Evolutionary conservation across 208 protist genomes (phyloP).

Genomic region (Crithidia thermophila): DNA sequence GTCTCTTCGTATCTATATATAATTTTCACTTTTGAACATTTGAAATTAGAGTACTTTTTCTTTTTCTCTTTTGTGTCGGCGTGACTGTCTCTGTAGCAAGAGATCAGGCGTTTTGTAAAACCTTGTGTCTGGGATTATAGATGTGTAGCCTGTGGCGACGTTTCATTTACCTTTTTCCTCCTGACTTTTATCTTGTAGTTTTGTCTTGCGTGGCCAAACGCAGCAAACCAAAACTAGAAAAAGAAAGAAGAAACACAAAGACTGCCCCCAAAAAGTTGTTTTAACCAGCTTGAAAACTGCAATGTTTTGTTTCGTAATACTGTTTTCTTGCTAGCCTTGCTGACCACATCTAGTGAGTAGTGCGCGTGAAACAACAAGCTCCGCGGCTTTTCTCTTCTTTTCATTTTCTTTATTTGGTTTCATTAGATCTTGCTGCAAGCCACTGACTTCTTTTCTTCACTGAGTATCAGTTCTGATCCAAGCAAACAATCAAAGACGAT

Average conservation of each 20-base stretch:
- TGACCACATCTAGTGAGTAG: too few relatives aligned
- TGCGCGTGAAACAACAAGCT: background rate
- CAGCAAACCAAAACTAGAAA: too few relatives aligned
- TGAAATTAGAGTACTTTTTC: slow-evolving; percentile 18
- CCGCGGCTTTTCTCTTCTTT: background rate
- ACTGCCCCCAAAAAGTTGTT: too few relatives aligned
- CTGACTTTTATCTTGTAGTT: background rate
- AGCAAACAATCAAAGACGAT: too few relatives aligned
- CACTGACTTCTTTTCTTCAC: background rate
- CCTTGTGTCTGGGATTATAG: background rate
- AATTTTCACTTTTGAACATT: background rate
- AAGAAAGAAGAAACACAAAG: background rate
- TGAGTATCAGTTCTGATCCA: too few relatives aligned
- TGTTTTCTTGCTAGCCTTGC: too few relatives aligned
- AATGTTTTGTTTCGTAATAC: too few relatives aligned
- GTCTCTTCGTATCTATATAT: background rate
- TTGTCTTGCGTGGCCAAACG: too few relatives aligned
- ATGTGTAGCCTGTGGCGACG: background rate
- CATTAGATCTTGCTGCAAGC: background rate
- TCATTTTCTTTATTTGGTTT: background rate
- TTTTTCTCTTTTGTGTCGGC: background rate
- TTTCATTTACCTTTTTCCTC: too few relatives aligned
- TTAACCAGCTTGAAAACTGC: too few relatives aligned
- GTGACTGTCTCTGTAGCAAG: background rate
- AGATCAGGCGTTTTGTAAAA: background rate